Evolutionary conservation across 2,329 filamentous ascomycete genomes (phyloP).

Genomic region (Sporothrix mexicana): DNA sequence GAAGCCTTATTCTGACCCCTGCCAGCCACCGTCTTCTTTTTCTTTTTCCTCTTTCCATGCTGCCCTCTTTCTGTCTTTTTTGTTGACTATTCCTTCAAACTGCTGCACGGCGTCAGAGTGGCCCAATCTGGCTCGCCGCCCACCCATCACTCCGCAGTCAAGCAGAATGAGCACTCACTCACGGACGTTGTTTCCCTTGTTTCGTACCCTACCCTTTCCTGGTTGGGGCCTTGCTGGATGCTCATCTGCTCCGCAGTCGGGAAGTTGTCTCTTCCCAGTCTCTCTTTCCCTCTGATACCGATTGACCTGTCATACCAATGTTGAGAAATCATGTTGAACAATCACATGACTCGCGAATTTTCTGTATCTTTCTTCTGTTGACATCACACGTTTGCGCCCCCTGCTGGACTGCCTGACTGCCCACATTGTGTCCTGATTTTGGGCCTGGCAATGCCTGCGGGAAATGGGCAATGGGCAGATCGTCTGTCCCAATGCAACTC

Average conservation of each 20-base stretch:
- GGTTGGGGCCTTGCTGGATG: neutral
- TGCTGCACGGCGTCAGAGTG: conserved; percentile 12
- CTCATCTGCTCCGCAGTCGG: conserved; percentile 18
- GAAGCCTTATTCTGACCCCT: neutral
- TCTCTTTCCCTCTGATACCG: neutral
- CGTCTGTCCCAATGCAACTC: neutral
- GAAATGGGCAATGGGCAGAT: neutral
- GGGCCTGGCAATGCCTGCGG: neutral
- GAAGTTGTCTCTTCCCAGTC: neutral
- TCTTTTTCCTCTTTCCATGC: neutral
- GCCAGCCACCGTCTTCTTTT: neutral
- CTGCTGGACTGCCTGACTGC: neutral
- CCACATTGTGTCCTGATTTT: neutral
- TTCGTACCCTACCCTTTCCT: neutral
- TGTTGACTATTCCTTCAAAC: neutral
- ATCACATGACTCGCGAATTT: neutral
- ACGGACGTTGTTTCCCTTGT: conserved; percentile 12
- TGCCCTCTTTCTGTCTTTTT: neutral
- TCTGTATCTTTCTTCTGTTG: neutral
- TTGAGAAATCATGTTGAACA: neutral
- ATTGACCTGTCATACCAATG: neutral
- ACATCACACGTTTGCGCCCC: neutral
- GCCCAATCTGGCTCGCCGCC: conserved; percentile 14
- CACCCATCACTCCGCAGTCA: conserved; percentile 19
- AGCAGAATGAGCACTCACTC: neutral